Evolutionary conservation across 2,329 filamentous ascomycete species (phyloP).

Genomic region (Talaromyces pinophilus): DNA sequence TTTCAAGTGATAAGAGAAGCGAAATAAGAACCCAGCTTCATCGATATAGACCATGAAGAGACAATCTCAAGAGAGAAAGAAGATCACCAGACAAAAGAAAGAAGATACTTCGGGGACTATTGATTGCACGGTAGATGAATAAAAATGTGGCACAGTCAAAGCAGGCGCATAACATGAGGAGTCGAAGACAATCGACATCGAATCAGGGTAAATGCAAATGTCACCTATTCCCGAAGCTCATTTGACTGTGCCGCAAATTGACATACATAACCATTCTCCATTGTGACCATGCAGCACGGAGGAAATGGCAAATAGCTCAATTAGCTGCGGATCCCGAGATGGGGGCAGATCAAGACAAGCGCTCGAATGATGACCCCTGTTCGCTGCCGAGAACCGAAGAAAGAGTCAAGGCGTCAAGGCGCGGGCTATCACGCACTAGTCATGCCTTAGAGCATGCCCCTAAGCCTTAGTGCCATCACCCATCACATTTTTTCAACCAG

Average conservation of each 20-base stretch:
- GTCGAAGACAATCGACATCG: not conserved
- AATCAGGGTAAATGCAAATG: not conserved
- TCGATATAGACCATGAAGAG: not conserved
- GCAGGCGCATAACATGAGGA: constrained; percentile 3
- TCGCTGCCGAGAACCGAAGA: constrained; percentile 12
- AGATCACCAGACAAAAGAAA: not conserved
- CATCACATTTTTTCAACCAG: constrained; percentile 8
- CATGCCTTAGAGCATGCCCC: not conserved
- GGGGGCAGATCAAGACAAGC: not conserved
- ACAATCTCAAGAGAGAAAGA: not conserved
- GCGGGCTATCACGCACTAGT: constrained; percentile 11
- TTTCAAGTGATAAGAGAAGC: not conserved
- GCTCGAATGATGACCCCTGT: not conserved
- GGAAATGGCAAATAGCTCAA: not conserved
- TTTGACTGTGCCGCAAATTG: constrained; percentile 7
- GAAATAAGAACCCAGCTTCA: not conserved
- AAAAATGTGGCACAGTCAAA: constrained; percentile 13
- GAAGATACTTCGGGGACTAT: constrained; percentile 2
- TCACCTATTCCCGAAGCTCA: not conserved
- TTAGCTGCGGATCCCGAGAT: constrained; percentile 4
- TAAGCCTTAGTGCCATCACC: constrained; percentile 3
- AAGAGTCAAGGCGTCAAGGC: constrained; percentile 1
- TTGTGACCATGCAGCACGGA: not conserved
- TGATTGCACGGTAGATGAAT: not conserved
- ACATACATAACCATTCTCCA: not conserved